Conservation (phyloP, 768 basidiomycete genomes). For the Trametes elegans region DNA sequence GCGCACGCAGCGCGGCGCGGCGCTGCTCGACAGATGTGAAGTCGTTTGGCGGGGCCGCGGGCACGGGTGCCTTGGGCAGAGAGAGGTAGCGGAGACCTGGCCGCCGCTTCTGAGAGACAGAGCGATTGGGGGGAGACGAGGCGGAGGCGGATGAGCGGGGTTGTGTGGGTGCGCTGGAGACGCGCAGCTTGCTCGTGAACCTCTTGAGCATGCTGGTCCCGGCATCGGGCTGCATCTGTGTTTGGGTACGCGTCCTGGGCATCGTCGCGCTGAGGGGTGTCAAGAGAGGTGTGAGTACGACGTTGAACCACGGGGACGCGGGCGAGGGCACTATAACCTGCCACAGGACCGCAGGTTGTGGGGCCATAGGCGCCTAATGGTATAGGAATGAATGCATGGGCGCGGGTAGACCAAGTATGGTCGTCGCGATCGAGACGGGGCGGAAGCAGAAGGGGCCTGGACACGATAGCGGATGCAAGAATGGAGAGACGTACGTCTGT, state of each 20-base stretch:
- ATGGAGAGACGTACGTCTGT: constrained; percentile 3
- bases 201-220: constrained; percentile 11
- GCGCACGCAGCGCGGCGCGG: constrained; percentile 19
- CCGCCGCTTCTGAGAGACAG: neutral
- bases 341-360: neutral
- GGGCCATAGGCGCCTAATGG: neutral
- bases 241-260: neutral
- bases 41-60: constrained; percentile 12
- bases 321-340: neutral
- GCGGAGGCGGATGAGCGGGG: neutral
- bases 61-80: constrained; percentile 15
- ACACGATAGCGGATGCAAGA: neutral
- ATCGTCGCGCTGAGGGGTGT: neutral
- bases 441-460: constrained; percentile 5
- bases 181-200: constrained; percentile 16
- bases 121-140: neutral
- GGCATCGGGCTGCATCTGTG: neutral
- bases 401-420: constrained; percentile 2
- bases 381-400: neutral
- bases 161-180: constrained; percentile 1
- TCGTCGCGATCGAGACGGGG: neutral
- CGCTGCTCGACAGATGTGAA: constrained; percentile 22
- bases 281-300: neutral
- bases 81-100: constrained; percentile 9
- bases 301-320: neutral